Evolutionary conservation across 2,329 filamentous ascomycete genomes (phyloP).

Genomic region (Diaporthe helianthi): DNA sequence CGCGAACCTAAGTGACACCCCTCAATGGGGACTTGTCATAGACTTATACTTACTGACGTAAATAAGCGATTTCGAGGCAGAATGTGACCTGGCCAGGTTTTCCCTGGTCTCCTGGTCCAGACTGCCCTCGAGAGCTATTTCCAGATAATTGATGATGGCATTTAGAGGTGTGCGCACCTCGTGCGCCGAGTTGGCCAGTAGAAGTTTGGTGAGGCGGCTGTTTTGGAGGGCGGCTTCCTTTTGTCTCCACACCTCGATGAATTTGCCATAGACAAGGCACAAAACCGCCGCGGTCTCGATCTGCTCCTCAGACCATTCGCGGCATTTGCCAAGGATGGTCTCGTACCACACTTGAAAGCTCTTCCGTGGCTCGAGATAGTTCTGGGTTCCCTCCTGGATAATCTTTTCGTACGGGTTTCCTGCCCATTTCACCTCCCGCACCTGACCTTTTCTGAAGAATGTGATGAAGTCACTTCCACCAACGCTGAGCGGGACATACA

Average conservation of each 20-base stretch:
- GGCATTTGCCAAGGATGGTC: constrained; percentile 79
- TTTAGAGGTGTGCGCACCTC: constrained; percentile 91
- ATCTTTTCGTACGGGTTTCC: constrained; percentile 86
- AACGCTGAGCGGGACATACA: constrained; percentile 81
- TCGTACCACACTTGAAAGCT: constrained; percentile 86
- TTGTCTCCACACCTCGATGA: constrained; percentile 92
- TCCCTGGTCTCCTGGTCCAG: constrained; percentile 85
- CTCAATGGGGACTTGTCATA: no score
- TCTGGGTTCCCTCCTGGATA: constrained; percentile 73
- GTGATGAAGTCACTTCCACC: constrained; percentile 86
- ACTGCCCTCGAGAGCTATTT: constrained; percentile 84
- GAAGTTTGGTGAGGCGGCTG: constrained; percentile 78
- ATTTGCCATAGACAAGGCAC: constrained; percentile 86
- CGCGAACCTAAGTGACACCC: no score
- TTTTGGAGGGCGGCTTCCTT: constrained; percentile 85
- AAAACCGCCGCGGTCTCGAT: constrained; percentile 88
- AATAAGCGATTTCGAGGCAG: constrained; percentile 89
- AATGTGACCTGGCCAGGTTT: constrained; percentile 83
- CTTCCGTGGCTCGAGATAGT: constrained; percentile 78
- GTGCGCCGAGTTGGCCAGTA: constrained; percentile 88
- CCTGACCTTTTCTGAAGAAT: constrained; percentile 82
- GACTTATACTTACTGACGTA: constrained; percentile 68
- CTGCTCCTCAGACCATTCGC: constrained; percentile 89
- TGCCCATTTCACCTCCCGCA: constrained; percentile 82
- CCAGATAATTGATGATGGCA: constrained; percentile 92